Conservation (phyloP, 306 rosid species). For the Acacia acuminata region DNA sequence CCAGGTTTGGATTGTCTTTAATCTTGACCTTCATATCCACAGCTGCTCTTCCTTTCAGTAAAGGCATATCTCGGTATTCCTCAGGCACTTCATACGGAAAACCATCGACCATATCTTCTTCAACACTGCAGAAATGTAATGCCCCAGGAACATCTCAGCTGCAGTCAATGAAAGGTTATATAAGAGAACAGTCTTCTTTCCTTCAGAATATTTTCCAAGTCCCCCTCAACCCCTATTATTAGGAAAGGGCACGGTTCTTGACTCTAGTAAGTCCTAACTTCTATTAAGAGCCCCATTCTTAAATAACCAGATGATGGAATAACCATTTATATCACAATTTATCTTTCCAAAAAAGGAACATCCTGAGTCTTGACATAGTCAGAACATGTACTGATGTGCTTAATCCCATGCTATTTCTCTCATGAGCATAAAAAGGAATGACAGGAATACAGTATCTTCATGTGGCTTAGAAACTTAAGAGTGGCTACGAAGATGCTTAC, state of each 20-base stretch:
- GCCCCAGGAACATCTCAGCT: slow-evolving; percentile 99
- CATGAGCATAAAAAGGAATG: slow-evolving; percentile 2
- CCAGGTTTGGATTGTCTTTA: slow-evolving; percentile 85
- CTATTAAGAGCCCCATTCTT: slow-evolving; percentile 15
- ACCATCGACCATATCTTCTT: slow-evolving; percentile 98
- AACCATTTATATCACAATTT: neutral
- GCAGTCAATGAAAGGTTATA: slow-evolving; percentile 98
- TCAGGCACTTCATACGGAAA: slow-evolving; percentile 92
- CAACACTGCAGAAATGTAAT: slow-evolving; percentile 99
- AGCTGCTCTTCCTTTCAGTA: slow-evolving; percentile 91
- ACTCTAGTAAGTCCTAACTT: slow-evolving; percentile 8
- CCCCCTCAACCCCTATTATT: slow-evolving; percentile 40
- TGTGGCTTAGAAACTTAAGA: slow-evolving; percentile 2
- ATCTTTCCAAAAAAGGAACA: slow-evolving; percentile 13
- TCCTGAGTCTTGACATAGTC: neutral
- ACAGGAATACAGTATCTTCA: neutral
- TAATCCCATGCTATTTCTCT: slow-evolving; percentile 18
- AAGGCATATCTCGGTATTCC: slow-evolving; percentile 82
- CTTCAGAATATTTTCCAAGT: slow-evolving; percentile 46
- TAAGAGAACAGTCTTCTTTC: slow-evolving; percentile 73
- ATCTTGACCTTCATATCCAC: slow-evolving; percentile 99
- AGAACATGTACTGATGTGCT: neutral
- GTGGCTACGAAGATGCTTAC: slow-evolving; percentile 48
- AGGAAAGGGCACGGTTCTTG: slow-evolving; percentile 31
- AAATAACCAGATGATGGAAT: neutral